Evolutionary conservation across 2,329 filamentous ascomycete species (phyloP), one percentile per base, ranked within the genome.

Genomic region (Cadophora luteo-olivacea): DNA sequence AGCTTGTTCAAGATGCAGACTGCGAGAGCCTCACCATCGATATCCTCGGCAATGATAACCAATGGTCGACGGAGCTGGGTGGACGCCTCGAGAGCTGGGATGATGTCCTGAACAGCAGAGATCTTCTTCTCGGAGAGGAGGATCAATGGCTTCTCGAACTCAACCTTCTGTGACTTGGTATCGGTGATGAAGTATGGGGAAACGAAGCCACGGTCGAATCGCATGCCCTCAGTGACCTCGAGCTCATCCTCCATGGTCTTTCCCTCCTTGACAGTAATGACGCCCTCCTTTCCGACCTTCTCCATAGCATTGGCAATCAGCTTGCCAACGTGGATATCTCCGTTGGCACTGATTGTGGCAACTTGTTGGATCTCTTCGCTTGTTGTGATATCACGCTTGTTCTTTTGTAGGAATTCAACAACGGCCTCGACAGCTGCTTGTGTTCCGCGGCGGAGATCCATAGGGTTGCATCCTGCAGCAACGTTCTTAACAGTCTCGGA

Each of bases 101-200:
- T 95, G 79, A 99, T 98, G 83, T 99, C 96, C 86, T 98, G 95
- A 69, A 98, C 96, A 70, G 94, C 93, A 64, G 96, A 99, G 83
- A 99, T 99, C 91, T 99, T 99, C 92, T 97, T 98, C 90, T 99
- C 96, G 9, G 96, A 98, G 66, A 99, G 92, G 62, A 99, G 92
- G 81, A 99, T 96, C 80, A 99, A 84, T 74, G 96, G 96, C 89
- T 99, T 98, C 90, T 99, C 96, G 75, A 99, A 99, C 85, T 99
- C 96, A 68, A 98, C 94, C 90, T 99, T 99, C 82, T 97, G 94
- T 69, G 94, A 83, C 91, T 99, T 99, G 88, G 94, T 85, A 79
- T 99, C 96, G 85, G 96, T 99, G 86, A 99, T 99, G 88, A 99
- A 99, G 91, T 99, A 99, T 76, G 96, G 94, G 32, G 96, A 99